Conservation (phyloP, 2,329 filamentous ascomycete species). For the Passalora sequoiae region DNA sequence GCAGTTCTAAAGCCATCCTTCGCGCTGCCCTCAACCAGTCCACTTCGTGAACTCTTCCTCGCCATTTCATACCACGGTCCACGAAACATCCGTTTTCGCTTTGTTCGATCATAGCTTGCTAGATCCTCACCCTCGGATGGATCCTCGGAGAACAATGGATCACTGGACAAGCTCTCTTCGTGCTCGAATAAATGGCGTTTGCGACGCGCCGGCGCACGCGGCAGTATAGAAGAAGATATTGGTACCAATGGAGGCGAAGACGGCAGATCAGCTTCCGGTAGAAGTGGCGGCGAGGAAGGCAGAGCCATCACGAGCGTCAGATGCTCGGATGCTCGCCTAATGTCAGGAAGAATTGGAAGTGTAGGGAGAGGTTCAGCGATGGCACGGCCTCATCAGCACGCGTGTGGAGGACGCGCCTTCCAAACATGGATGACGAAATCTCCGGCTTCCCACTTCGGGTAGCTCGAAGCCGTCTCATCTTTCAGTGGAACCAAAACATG, state of each 20-base stretch:
- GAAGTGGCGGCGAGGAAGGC: slow-evolving; percentile 31
- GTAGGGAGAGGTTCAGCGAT: slow-evolving; percentile 7
- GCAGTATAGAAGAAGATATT: slow-evolving; percentile 13
- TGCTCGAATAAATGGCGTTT: slow-evolving; percentile 32
- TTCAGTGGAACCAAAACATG: too few relatives aligned
- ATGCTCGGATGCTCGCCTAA: slow-evolving; percentile 24
- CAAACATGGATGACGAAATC: slow-evolving; percentile 3
- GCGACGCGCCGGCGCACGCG: slow-evolving; percentile 13
- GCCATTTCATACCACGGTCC: slow-evolving; percentile 61
- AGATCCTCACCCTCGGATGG: slow-evolving; percentile 51
- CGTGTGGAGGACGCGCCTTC: slow-evolving; percentile 1
- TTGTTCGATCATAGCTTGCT: slow-evolving; percentile 56
- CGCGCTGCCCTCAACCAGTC: slow-evolving; percentile 27
- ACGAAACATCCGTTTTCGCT: slow-evolving; percentile 58
- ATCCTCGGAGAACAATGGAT: slow-evolving; percentile 70
- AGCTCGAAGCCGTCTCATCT: too few relatives aligned
- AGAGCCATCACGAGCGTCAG: slow-evolving; percentile 26
- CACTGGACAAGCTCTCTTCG: slow-evolving; percentile 52
- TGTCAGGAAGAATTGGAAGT: slow-evolving; percentile 2
- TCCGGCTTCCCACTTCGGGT: not conserved
- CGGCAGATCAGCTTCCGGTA: slow-evolving; percentile 21
- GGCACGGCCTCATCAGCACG: too few relatives aligned
- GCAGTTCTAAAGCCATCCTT: slow-evolving; percentile 52
- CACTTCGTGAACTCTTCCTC: slow-evolving; percentile 11
- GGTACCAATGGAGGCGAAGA: slow-evolving; percentile 21